Base-by-base conservation (phyloP, 2,329 filamentous ascomycete genomes). In the Didymella pomorum region DNA sequence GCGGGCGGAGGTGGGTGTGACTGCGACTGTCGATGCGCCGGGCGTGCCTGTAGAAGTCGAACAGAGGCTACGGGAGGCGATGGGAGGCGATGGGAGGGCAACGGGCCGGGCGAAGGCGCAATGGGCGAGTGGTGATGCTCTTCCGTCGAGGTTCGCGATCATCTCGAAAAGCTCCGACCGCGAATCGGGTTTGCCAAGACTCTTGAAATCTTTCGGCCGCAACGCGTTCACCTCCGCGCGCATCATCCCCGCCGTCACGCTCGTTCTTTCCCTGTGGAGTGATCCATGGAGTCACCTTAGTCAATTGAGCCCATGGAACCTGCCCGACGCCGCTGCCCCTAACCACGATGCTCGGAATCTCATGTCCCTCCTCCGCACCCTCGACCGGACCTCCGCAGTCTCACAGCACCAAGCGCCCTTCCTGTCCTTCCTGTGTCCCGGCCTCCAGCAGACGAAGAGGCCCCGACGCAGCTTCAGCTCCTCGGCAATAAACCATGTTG, bases 351-450 rank as follows among this genome's bases (percentile, higher is more conserved):
- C 82, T 78, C 80, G 79, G 75, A 79, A 72, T 83, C 84, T 84
- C 85, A 89, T 89, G 87, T 86, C 84, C 84, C 79, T 82, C 79
- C 75, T 83, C 79, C 81, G 81, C 79, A 79, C 79, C 78, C 80
- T 82, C 77, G 79, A 82, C 74, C 80, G 81, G 81, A 78, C 79
- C 78, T 79, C 79, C 74, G 73, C 79, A 73, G 75, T 79, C 76
- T 79, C 80, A 79, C 78, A 72, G 71, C 59, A 65, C 53, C 41
- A 63, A 41, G 66, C 65, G 31, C 70, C 74, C 1, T 49, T 74
- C 18, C 67, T 77, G 53, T 28, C 69, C 2, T 76, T 78, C 46
- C 62, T 79, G 25, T 77, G 63, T 47, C 74, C 77, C 8, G 49
- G n/a, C 18, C 35, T 58, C 16, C 43, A 51, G 41, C 52, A 49